phyloP scores from a whole-genome alignment of 768 basidiomycete genomes.

The Chalciporus chontae region DNA sequence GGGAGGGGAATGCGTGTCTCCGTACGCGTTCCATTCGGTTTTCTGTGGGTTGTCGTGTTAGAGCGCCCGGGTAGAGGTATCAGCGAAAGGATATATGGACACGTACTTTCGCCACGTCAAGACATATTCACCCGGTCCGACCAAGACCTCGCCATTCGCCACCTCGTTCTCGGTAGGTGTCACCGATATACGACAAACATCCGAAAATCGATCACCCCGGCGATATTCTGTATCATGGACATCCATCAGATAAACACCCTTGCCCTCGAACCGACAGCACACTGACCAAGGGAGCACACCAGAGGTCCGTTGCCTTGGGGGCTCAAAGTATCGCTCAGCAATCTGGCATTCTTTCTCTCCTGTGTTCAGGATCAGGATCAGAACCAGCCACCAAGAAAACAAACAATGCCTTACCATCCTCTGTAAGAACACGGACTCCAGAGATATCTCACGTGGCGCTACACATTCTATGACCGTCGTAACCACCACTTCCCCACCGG shows the following conservation, averaged over 20 bases:
- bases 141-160: slow-evolving; percentile 31
- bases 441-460: slow-evolving; percentile 54
- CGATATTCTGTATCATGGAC: slow-evolving; percentile 47
- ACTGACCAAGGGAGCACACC: background rate
- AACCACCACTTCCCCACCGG: slow-evolving; percentile 57
- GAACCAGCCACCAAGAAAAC: background rate
- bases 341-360: slow-evolving; percentile 43
- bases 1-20: slow-evolving; percentile 60
- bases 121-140: slow-evolving; percentile 56
- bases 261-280: slow-evolving; percentile 33
- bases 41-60: background rate
- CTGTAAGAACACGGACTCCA: slow-evolving; percentile 47
- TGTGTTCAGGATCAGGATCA: slow-evolving; percentile 18
- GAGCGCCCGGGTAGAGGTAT: background rate
- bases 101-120: slow-evolving; percentile 64
- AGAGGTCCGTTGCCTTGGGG: background rate
- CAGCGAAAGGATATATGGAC: background rate
- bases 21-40: slow-evolving; percentile 41
- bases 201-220: slow-evolving; percentile 61
- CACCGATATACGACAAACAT: slow-evolving; percentile 51
- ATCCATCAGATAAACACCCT: slow-evolving; percentile 36
- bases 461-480: slow-evolving; percentile 47
- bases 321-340: slow-evolving; percentile 23
- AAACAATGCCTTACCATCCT: slow-evolving; percentile 39
- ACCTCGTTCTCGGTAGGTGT: slow-evolving; percentile 38